Conservation (phyloP, 2,329 filamentous ascomycete species). For the Trichoderma aggressivum region DNA sequence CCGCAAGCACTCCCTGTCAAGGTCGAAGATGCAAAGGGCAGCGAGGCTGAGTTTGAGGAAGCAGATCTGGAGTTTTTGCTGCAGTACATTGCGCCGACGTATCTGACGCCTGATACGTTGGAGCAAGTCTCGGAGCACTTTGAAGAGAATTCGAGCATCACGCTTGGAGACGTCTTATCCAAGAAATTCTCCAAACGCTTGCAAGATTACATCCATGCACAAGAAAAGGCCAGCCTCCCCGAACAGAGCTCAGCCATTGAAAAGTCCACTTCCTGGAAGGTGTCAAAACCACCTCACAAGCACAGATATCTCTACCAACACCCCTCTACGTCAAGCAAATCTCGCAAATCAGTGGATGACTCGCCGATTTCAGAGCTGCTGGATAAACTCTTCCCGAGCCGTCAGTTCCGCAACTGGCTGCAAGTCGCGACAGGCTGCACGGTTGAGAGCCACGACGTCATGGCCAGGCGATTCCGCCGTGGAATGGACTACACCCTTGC, state of each 20-base stretch:
- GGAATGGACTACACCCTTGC: conserved; percentile 92
- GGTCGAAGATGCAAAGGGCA: conserved; percentile 39
- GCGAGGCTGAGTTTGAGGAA: conserved; percentile 63
- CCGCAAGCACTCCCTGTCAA: conserved; percentile 61
- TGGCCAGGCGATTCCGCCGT: conserved; percentile 83
- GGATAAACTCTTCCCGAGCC: conserved; percentile 77
- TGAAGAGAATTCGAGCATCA: conserved; percentile 77
- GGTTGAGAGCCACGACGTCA: conserved; percentile 69
- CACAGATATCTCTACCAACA: conserved; percentile 86
- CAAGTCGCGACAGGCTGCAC: conserved; percentile 73
- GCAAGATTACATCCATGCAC: conserved; percentile 64
- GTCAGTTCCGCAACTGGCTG: conserved; percentile 86
- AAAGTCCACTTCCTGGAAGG: conserved; percentile 61
- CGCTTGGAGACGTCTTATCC: conserved; percentile 73
- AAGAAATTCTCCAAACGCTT: conserved; percentile 72
- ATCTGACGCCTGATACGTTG: conserved; percentile 86
- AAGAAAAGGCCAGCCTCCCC: conserved; percentile 52
- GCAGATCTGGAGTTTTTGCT: conserved; percentile 85
- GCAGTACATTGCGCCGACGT: conserved; percentile 84
- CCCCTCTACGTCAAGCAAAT: conserved; percentile 37
- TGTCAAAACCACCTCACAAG: conserved; percentile 89
- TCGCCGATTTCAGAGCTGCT: conserved; percentile 73
- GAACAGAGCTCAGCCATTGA: conserved; percentile 55
- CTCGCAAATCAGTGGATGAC: conserved; percentile 38
- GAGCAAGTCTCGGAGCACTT: conserved; percentile 80